These are phyloP conservation scores for Acer campestre DNA, from an alignment of 345 rosid species.

Conservation along the genomic window DNA sequence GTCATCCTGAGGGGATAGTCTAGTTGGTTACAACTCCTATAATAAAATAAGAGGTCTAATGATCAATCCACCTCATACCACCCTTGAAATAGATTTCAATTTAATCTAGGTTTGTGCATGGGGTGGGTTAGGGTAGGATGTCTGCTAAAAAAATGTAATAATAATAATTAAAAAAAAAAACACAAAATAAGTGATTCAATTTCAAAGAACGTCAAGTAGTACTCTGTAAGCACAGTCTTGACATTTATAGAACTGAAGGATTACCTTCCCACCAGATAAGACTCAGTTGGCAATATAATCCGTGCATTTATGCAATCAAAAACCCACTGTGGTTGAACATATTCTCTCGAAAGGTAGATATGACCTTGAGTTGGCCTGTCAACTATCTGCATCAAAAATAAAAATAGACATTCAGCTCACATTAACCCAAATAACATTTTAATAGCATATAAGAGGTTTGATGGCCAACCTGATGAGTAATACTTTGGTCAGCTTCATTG, in stretches of 20 bases:
- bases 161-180: too few relatives aligned
- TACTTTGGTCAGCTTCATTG: conserved; percentile 72
- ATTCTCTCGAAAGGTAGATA: conserved; percentile 72
- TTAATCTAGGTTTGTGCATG: not conserved
- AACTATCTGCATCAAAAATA: conserved; percentile 59
- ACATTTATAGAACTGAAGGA: not conserved
- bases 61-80: not conserved
- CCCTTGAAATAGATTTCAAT: not conserved
- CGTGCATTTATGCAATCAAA: conserved; percentile 81
- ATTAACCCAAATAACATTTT: not conserved
- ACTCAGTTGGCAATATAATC: conserved; percentile 69
- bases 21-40: not conserved
- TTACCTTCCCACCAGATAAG: conserved; percentile 84
- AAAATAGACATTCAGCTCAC: conserved; percentile 6
- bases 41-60: not conserved
- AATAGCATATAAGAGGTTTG: not conserved
- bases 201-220: not conserved
- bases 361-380: conserved; percentile 93
- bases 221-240: not conserved
- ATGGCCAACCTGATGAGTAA: conserved; percentile 81
- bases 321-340: conserved; percentile 97
- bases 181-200: not conserved
- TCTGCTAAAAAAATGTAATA: too few relatives aligned
- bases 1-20: not conserved
- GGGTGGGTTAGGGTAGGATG: not conserved